Percentiles rank a stretch among this genome's conserved stretches.
These are phyloP conservation scores for Lipomyces spencermartinsiae DNA, from an alignment of 805 yeast species.

Conservation along the genomic window DNA sequence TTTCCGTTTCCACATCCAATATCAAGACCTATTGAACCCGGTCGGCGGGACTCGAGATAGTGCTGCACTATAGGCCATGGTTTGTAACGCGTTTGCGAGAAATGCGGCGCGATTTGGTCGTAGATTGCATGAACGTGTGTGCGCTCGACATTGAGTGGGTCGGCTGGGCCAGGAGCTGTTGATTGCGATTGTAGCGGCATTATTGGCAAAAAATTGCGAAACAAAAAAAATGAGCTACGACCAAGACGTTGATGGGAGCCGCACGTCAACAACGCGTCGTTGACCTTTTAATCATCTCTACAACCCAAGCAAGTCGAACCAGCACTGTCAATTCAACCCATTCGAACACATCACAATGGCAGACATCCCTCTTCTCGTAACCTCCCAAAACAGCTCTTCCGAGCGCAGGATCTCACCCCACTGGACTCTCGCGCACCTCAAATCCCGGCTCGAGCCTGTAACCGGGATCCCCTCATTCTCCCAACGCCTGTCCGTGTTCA, in stretches of 20 bases:
- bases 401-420: conserved; percentile 68
- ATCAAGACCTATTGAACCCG: conserved; percentile 80
- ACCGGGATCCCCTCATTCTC: conserved; percentile 72
- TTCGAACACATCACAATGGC: conserved; percentile 29
- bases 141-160: conserved; percentile 56
- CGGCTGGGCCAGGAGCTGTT: neutral
- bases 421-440: conserved; percentile 64
- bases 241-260: neutral
- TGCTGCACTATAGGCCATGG: conserved; percentile 96
- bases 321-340: too few species aligned
- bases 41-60: conserved; percentile 58
- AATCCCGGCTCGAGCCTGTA: conserved; percentile 63
- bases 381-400: conserved; percentile 71
- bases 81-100: conserved; percentile 90
- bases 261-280: conserved; percentile 6
- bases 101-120: conserved; percentile 89
- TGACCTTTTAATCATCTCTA: neutral
- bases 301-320: neutral
- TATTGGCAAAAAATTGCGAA: neutral
- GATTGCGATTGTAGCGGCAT: neutral
- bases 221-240: neutral
- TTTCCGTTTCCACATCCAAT: conserved; percentile 99
- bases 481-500: conserved; percentile 50
- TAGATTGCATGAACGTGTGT: conserved; percentile 89
- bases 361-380: conserved; percentile 62